phyloP scores from a whole-genome alignment of 164 flowering plant genomes.

The Annona squamosa region DNA sequence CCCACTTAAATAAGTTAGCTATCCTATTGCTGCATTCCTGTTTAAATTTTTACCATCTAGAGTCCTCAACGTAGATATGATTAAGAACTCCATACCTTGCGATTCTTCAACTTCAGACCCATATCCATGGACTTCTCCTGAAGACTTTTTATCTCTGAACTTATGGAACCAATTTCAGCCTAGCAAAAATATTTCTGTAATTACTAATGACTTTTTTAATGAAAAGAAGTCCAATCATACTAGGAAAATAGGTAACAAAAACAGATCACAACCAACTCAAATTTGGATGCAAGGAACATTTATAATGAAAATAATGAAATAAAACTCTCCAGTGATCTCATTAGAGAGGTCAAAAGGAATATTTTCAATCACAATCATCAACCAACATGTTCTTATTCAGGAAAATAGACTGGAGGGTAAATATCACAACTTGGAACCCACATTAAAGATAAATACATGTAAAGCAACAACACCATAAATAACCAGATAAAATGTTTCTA shows the following conservation, averaged over 20 bases:
- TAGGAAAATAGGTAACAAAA: slow-evolving; percentile 1
- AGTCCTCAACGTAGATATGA: not conserved
- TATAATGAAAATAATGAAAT: not conserved
- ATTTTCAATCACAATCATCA: not conserved
- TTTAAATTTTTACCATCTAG: not conserved
- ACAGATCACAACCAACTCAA: not conserved
- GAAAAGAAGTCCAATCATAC: slow-evolving; percentile 9
- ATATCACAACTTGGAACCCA: not conserved
- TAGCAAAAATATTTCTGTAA: slow-evolving; percentile 23
- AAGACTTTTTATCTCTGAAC: slow-evolving; percentile 91
- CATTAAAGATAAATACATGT: not conserved
- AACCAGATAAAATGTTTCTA: no score
- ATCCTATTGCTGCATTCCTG: no score
- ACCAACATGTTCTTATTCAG: not conserved
- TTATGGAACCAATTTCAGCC: slow-evolving; percentile 97
- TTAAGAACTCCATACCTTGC: slow-evolving; percentile 54
- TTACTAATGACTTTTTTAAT: slow-evolving; percentile 4
- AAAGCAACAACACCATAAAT: not conserved
- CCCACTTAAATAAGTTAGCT: no score
- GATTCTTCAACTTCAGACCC: slow-evolving; percentile 95
- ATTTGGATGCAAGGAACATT: slow-evolving; percentile 1
- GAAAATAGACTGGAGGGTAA: not conserved
- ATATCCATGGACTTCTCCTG: slow-evolving; percentile 99
- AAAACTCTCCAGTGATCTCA: not conserved
- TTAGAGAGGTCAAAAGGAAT: not conserved